phyloP scores from a whole-genome alignment of 805 yeast genomes.

The Hanseniaspora thailandica region DNA sequence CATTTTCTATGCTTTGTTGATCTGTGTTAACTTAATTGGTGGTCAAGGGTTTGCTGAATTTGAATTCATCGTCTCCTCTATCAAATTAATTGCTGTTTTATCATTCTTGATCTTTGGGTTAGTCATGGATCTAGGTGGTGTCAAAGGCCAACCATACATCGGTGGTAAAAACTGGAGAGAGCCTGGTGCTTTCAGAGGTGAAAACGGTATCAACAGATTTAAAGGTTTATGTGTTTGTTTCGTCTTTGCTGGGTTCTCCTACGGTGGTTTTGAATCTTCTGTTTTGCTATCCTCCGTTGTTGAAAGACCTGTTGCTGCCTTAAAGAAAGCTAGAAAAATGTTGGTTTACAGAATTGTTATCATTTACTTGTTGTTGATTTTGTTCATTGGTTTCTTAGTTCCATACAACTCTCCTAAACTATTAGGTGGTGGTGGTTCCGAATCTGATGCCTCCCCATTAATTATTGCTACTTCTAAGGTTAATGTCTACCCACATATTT shows the following conservation, averaged over 20 bases:
- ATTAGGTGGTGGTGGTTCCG: conserved; percentile 30
- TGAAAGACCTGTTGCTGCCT: conserved; percentile 36
- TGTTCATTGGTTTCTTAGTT: conserved; percentile 48
- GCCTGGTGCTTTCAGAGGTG: conserved; percentile 43
- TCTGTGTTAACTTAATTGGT: conserved; percentile 45
- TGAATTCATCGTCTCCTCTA: conserved; percentile 44
- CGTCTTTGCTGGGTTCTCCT: conserved; percentile 48
- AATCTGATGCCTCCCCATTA: conserved; percentile 39
- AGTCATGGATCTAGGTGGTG: conserved; percentile 49
- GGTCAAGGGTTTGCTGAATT: conserved; percentile 61
- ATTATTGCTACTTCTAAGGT: conserved; percentile 41
- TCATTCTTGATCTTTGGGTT: conserved; percentile 50
- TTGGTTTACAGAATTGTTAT: conserved; percentile 44
- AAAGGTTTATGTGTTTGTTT: conserved; percentile 45
- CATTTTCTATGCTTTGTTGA: conserved; percentile 41
- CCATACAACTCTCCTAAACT: conserved; percentile 37
- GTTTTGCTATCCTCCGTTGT: conserved; percentile 41
- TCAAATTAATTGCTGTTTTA: conserved; percentile 46
- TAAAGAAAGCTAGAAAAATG: conserved; percentile 43
- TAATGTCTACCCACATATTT: conserved; percentile 54
- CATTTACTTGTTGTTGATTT: conserved; percentile 43
- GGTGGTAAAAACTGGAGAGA: conserved; percentile 49
- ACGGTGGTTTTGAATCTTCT: conserved; percentile 51
- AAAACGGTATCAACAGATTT: conserved; percentile 33
- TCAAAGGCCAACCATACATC: conserved; percentile 38